Base-by-base conservation (phyloP, 129 eudicot species). In the Dittrichia graveolens region DNA sequence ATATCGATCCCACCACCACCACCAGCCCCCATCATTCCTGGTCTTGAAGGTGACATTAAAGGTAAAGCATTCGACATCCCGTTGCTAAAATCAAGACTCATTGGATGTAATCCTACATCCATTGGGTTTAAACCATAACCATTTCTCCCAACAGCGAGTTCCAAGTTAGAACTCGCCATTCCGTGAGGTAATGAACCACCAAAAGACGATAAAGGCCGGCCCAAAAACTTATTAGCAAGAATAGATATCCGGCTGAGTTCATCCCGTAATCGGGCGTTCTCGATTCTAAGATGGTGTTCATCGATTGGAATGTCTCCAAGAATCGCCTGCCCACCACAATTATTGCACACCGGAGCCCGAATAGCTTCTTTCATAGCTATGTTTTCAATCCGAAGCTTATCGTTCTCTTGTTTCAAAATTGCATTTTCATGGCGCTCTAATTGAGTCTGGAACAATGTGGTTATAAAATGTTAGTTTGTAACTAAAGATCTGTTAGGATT, bases 271-370 rank as follows among this genome's bases (percentile, higher is more conserved):
- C 94, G 79, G 4, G 89, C 98, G 79, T 86, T 86, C 75, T 89
- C 94, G 12, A 87, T 82, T 75, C 87, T 74, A 9, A 84, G 82
- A 68, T 83, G 87, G 80, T 89, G 86, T 55, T 79, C 87, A 44
- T 88, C 97, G 12, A 84, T 73, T 0, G 90, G 75, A 48, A 86
- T 58, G 47, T 89, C 93, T 3, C 96, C 90, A 15, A 88, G 86
- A 80, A 87, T 75, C 50, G 96, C 91, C 9, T 79, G 84, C 52
- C 91, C 90, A 2, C 98, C 98, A 61, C 94, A 92, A 42, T 78
- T 85, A 61, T 64, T 79, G 69, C 98, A 89, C 16, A 80, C 58
- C 0, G 96, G 96, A 73, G 78, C 80, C 38, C 83, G 78, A 72
- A 85, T 78, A 14, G 90, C 96, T 49, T 91, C 91, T 80, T 88